Conservation (phyloP, 805 yeast species). For the Novakomyces olei region DNA sequence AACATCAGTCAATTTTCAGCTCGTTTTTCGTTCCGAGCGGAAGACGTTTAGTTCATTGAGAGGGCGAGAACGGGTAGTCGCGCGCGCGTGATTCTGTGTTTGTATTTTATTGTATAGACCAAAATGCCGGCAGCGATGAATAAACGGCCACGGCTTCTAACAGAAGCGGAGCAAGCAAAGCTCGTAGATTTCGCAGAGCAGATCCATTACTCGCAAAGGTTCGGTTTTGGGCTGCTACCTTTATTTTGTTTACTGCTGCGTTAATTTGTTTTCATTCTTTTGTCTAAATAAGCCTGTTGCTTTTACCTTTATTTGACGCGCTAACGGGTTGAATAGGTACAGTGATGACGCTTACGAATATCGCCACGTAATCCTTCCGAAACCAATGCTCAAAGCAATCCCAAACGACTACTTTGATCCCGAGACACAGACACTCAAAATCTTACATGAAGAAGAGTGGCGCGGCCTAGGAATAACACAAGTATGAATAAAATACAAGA, state of each 20-base stretch:
- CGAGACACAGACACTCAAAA: constrained; percentile 82
- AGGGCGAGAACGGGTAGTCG: no score
- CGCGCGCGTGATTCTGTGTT: no score
- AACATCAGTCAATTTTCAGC: no score
- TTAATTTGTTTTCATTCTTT: neutral
- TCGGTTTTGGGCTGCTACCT: constrained; percentile 8
- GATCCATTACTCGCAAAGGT: constrained; percentile 77
- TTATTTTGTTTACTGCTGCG: neutral
- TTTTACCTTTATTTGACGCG: neutral
- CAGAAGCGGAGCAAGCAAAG: constrained; percentile 66
- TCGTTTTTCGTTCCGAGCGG: no score
- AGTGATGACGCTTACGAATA: constrained; percentile 83
- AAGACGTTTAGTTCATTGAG: no score
- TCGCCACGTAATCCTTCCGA: constrained; percentile 92
- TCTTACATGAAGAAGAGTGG: constrained; percentile 91
- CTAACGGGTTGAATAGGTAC: constrained; percentile 25
- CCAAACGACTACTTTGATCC: constrained; percentile 87
- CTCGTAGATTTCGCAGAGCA: constrained; percentile 79
- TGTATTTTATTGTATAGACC: no score
- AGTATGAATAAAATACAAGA: constrained; percentile 13
- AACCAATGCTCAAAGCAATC: constrained; percentile 78
- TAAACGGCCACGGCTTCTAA: constrained; percentile 33
- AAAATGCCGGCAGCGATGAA: no score
- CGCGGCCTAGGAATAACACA: constrained; percentile 95
- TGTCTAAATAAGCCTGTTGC: neutral